These are phyloP conservation scores for Coniosporium tulheliwenetii DNA, from an alignment of 2,329 filamentous ascomycete species.

Conservation along the genomic window DNA sequence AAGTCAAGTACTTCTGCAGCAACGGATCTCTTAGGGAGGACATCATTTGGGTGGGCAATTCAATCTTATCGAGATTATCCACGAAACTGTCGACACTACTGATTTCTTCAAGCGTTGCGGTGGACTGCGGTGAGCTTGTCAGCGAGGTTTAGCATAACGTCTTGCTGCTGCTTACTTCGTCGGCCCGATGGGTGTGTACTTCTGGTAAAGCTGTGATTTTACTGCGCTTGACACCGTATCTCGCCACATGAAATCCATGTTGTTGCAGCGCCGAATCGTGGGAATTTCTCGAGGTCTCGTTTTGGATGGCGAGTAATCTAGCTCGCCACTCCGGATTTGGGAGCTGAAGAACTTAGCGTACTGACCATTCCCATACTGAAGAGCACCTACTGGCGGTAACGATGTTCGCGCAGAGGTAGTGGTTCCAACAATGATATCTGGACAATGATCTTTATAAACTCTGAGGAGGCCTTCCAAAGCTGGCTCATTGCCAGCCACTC, in stretches of 20 bases:
- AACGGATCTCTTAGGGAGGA: conserved; percentile 62
- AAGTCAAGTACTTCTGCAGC: conserved; percentile 57
- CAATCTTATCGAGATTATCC: conserved; percentile 58
- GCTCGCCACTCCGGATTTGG: conserved; percentile 63
- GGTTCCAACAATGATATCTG: conserved; percentile 69
- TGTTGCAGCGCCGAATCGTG: conserved; percentile 18
- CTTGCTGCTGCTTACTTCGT: conserved; percentile 30
- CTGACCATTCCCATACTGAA: not conserved
- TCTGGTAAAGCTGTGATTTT: conserved; percentile 40
- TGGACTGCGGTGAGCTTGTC: conserved; percentile 12
- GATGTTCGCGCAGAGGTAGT: conserved; percentile 29
- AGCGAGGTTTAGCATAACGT: no score
- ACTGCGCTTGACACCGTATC: conserved; percentile 31
- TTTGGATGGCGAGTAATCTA: conserved; percentile 52
- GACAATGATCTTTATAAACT: conserved; percentile 84
- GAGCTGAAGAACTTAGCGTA: conserved; percentile 27
- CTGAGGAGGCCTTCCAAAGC: conserved; percentile 58
- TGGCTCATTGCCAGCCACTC: conserved; percentile 46
- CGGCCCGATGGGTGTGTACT: conserved; percentile 59
- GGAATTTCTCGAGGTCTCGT: conserved; percentile 20
- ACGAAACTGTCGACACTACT: conserved; percentile 56
- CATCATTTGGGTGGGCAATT: conserved; percentile 68
- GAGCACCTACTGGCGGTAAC: conserved; percentile 21
- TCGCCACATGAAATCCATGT: conserved; percentile 48
- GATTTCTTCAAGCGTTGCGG: conserved; percentile 55